Conservation (phyloP, 148 eudicot species). For the Amaranthus cruentus region DNA sequence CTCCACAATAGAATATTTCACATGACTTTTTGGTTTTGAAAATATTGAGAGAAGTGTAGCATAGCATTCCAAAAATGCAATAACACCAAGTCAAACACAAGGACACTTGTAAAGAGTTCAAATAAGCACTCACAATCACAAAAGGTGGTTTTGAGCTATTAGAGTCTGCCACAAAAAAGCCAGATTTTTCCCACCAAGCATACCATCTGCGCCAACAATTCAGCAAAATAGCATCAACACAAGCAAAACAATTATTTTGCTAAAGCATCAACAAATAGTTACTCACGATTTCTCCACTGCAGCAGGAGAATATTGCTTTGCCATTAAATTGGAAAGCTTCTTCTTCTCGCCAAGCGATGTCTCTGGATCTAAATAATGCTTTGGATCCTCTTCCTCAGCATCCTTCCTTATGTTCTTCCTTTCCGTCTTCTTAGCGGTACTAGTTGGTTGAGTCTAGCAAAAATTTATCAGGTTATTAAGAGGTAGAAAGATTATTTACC, state of each 20-base stretch:
- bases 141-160: slow-evolving; percentile 72
- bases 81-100: not conserved
- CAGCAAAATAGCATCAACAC: slow-evolving; percentile 4
- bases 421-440: slow-evolving; percentile 47
- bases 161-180: slow-evolving; percentile 71
- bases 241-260: not conserved
- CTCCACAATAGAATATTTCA: too few relatives aligned
- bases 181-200: slow-evolving; percentile 91
- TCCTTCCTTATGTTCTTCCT: slow-evolving; percentile 53
- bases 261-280: not conserved
- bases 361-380: slow-evolving; percentile 74
- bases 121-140: slow-evolving; percentile 53
- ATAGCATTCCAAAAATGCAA: not conserved
- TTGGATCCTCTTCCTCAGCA: slow-evolving; percentile 62
- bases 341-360: slow-evolving; percentile 77
- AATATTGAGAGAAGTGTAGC: too few relatives aligned
- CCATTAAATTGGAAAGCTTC: slow-evolving; percentile 66
- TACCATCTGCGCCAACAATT: slow-evolving; percentile 60
- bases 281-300: slow-evolving; percentile 87
- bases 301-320: slow-evolving; percentile 72
- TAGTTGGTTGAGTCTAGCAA: slow-evolving; percentile 52
- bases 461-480: not conserved
- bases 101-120: not conserved
- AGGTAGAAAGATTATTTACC: not conserved
- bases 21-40: too few relatives aligned